Evolutionary conservation across 78 protist genomes (phyloP), one percentile per base, ranked within the genome.

Genomic region (Creolimax fragrantissima): DNA sequence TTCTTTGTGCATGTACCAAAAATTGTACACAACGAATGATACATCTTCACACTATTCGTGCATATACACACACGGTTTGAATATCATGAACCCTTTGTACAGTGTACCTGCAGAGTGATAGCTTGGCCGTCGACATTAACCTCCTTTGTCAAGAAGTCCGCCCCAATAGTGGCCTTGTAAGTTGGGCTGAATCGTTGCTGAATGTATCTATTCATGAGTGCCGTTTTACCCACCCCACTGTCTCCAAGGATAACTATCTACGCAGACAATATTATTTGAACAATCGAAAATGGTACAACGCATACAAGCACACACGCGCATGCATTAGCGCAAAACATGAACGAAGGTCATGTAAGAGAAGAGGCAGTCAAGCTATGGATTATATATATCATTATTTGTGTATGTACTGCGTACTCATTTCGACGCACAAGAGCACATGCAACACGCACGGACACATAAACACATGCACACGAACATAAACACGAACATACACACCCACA

Each of bases 101-200:
- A 58, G 3, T 95, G 6, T 36, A 91, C 96, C 96, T 98, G 99
- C 98, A 97, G 96, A 2, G 99, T 99, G 43, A 99, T 99, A 17
- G 93, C 95, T 3, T 97, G 84, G 88, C 96, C 99, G 41, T 99
- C 99, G 17, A 99, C 97, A 88, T 42, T 93, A 35, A 99, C 95
- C 47, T 98, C 99, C 95, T 96, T 96, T 11, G 98, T 97, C 45
- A 98, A 95, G 95, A 99, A 99, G 91, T 99, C 99, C 7, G 99
- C 99, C 36, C 99, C 99, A 44, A 99, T 99, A 91, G 99, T 99
- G 44, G 99, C 99, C 96, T 24, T 35, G 7, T 35, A 24, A 17
- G 5, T 11, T 6, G 86, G 42, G 37, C 5, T 24, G 37, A 6
- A 83, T 41, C 6, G 6, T 11, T 83, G 6, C 5, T 24, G 35